Evolutionary conservation across 441 rosid genomes (phyloP).

Genomic region (Capsella rubella): DNA sequence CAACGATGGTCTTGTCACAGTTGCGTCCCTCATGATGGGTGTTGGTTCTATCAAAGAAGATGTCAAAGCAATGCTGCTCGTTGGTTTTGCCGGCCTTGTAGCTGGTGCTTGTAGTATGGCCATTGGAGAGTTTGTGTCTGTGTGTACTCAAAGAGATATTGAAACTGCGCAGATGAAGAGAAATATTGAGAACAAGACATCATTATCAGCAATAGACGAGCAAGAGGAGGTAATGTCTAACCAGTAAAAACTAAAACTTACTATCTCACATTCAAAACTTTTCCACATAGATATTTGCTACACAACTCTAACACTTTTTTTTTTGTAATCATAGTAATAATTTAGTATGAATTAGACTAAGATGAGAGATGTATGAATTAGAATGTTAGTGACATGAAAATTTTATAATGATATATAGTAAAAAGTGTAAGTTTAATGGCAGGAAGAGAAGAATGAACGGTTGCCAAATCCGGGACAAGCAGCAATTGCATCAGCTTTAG

Average conservation of each 20-base stretch:
- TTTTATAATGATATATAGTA: neutral
- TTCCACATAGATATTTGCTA: neutral
- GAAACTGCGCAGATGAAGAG: conserved; percentile 54
- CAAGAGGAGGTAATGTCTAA: conserved; percentile 39
- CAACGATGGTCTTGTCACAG: conserved; percentile 63
- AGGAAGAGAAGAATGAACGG: conserved; percentile 42
- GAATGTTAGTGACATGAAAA: neutral
- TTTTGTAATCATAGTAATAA: neutral
- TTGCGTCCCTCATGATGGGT: conserved; percentile 70
- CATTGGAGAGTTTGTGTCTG: conserved; percentile 64
- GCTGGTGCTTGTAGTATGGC: conserved; percentile 69
- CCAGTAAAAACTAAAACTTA: neutral
- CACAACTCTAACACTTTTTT: neutral
- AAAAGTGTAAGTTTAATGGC: neutral
- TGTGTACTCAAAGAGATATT: conserved; percentile 54
- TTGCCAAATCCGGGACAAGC: conserved; percentile 59
- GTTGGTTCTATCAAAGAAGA: conserved; percentile 59
- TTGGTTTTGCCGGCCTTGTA: conserved; percentile 57
- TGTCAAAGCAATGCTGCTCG: conserved; percentile 56
- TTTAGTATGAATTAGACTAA: too few species aligned
- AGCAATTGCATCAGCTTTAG: conserved; percentile 55
- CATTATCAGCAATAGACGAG: conserved; percentile 37
- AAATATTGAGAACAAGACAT: conserved; percentile 27
- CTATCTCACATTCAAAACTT: neutral
- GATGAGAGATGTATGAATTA: neutral